phyloP scores from a whole-genome alignment of 768 basidiomycete genomes.

The Tricholoma hemisulphureum region DNA sequence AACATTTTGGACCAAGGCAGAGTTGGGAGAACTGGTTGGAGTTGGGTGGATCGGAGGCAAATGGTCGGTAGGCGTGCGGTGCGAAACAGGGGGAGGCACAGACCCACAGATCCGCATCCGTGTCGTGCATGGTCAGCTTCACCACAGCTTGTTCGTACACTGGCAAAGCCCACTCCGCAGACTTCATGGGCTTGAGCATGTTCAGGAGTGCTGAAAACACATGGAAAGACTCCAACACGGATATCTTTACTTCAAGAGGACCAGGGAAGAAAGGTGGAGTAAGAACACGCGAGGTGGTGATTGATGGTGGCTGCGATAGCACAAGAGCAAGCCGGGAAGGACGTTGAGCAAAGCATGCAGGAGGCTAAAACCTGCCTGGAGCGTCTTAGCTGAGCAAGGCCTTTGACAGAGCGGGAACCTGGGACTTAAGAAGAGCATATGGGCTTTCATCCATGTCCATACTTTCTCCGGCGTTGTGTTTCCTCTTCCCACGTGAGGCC shows the following conservation, averaged over 20 bases:
- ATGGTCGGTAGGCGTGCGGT: too few relatives aligned
- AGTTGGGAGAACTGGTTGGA: too few relatives aligned
- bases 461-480: constrained; percentile 68
- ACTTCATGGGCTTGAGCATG: constrained; percentile 67
- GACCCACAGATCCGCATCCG: constrained; percentile 89
- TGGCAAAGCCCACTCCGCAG: constrained; percentile 62
- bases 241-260: constrained; percentile 70
- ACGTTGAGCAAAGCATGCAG: constrained; percentile 75
- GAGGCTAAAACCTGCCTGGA: constrained; percentile 85
- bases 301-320: constrained; percentile 61
- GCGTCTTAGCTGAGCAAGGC: constrained; percentile 80
- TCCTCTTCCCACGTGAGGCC: constrained; percentile 64
- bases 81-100: too few relatives aligned
- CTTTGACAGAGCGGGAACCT: constrained; percentile 78
- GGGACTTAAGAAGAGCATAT: constrained; percentile 64
- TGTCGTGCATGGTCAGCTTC: constrained; percentile 75
- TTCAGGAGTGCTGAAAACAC: constrained; percentile 82
- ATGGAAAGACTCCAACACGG: constrained; percentile 88
- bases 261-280: constrained; percentile 76
- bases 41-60: too few relatives aligned
- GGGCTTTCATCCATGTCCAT: constrained; percentile 78
- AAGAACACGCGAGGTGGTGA: constrained; percentile 83
- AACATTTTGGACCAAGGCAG: too few relatives aligned
- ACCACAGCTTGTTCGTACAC: constrained; percentile 74
- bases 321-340: constrained; percentile 83